Evolutionary conservation across 495 filamentous ascomycete species (phyloP).

Genomic region (Penicillium parvum): DNA sequence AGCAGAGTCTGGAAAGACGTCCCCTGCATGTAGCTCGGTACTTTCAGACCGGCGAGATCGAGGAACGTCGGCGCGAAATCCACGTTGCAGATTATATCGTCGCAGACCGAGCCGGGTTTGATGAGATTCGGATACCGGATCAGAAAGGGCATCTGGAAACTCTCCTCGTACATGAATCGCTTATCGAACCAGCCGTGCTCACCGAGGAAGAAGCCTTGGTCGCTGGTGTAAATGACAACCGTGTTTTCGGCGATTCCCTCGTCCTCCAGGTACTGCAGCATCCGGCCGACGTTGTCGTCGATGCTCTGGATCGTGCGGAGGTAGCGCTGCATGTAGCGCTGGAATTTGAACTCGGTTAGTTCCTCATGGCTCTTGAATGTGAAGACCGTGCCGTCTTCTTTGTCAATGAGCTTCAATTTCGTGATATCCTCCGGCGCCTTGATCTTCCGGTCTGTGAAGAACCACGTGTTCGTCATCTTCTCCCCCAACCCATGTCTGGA

Average conservation of each 20-base stretch:
- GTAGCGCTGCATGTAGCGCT: constrained; percentile 47
- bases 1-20: constrained; percentile 28
- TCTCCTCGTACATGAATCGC: constrained; percentile 46
- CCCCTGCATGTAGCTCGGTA: constrained; percentile 43
- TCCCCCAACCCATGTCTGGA: constrained; percentile 20
- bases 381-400: constrained; percentile 35
- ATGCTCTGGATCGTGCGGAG: constrained; percentile 40
- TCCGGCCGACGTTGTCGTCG: constrained; percentile 40
- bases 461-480: constrained; percentile 21
- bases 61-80: constrained; percentile 44
- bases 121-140: constrained; percentile 37
- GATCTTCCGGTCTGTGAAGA: constrained; percentile 29
- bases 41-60: constrained; percentile 27
- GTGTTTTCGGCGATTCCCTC: constrained; percentile 35
- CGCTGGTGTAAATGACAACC: constrained; percentile 40
- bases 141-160: constrained; percentile 45
- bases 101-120: too few species aligned
- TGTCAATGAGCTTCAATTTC: constrained; percentile 33
- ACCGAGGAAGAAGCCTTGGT: constrained; percentile 47
- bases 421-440: constrained; percentile 28
- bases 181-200: constrained; percentile 49
- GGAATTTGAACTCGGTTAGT: constrained; percentile 43
- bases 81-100: constrained; percentile 42
- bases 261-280: constrained; percentile 34
- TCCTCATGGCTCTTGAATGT: constrained; percentile 31